Evolutionary conservation across 208 protist species (phyloP), one percentile per base, ranked within the genome.

Genomic region (Trypanosoma boissoni): DNA sequence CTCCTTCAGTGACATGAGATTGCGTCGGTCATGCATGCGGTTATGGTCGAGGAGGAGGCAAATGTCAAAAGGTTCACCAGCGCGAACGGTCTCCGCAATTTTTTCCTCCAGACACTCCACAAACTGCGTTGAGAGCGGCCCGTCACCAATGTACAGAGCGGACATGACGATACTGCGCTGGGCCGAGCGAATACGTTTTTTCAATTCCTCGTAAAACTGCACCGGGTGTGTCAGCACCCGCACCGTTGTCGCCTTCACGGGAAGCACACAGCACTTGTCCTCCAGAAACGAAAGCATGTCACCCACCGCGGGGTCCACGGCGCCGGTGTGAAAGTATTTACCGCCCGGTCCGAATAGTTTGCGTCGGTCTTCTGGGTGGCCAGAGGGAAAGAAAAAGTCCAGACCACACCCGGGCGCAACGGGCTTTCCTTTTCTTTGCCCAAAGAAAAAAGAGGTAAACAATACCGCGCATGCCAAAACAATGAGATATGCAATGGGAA

Each of bases 81-180:
- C n/a, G 4, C 55, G 48, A 2, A 50, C 58, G 0, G 65, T 59
- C 59, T 74, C 72, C 42, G 54, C 50, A 6, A 85, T 75, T 44
- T 78, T 72, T 27, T 84, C 55, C 54, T 82, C 71, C 34, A 92
- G 36, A 44, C 68, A 78, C 16, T 41, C 65, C 5, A 91, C 65
- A 24, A 96, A 75, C 23, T 68, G 54, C 28, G 42, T 24, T 1
- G 82, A 80, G 18, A 88, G 78, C 42, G 70, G 70, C 14, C 84
- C 84, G 28, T 86, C 80, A 42, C 90, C 86, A n/a, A 96, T 68
- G 73, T 96, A 96, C 0, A 96, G 72, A 6, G 85, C 85, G 3
- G 81, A 88, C 18, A 96, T 75, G n/a, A 90, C 61, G 27, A 96
- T 81, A 36, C 75, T 73, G 41, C 48, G 60, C 53, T 76, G 27